Conservation (phyloP, 2,329 filamentous ascomycete species). For the Onygena corvina region DNA sequence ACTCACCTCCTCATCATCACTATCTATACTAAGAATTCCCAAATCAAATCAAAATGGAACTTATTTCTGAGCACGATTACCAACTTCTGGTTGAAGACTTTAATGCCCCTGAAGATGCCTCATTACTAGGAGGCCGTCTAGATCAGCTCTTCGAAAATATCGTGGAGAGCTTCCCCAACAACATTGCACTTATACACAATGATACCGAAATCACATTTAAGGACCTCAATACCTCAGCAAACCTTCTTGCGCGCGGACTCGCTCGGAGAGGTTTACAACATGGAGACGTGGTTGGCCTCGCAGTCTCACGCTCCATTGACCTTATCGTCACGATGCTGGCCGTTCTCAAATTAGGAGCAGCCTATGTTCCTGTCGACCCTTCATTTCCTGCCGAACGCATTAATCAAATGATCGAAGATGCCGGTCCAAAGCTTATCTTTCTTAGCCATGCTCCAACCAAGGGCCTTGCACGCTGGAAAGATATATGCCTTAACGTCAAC, state of each 20-base stretch:
- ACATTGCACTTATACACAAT: conserved; percentile 2
- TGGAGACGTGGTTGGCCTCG: conserved; percentile 29
- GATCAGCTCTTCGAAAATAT: conserved; percentile 5
- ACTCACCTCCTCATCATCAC: neutral
- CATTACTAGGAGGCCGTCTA: neutral
- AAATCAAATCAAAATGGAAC: neutral
- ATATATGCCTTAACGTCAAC: neutral
- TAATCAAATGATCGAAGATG: conserved; percentile 21
- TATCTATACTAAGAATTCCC: neutral
- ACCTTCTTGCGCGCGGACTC: conserved; percentile 27
- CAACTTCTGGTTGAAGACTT: neutral
- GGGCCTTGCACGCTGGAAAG: conserved; percentile 7
- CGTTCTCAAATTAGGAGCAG: conserved; percentile 28
- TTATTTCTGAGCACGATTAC: conserved; percentile 2
- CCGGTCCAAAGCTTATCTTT: conserved; percentile 24
- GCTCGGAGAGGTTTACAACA: conserved; percentile 10
- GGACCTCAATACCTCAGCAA: conserved; percentile 3
- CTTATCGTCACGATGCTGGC: conserved; percentile 26
- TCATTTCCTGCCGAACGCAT: conserved; percentile 24
- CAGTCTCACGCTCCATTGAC: conserved; percentile 28
- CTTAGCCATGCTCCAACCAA: conserved; percentile 14
- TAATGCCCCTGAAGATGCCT: neutral
- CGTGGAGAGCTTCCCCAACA: neutral
- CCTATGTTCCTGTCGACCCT: conserved; percentile 31
- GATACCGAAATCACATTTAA: neutral